Evolutionary conservation across 208 protist species (phyloP).

Genomic region (Crithidia bombi): DNA sequence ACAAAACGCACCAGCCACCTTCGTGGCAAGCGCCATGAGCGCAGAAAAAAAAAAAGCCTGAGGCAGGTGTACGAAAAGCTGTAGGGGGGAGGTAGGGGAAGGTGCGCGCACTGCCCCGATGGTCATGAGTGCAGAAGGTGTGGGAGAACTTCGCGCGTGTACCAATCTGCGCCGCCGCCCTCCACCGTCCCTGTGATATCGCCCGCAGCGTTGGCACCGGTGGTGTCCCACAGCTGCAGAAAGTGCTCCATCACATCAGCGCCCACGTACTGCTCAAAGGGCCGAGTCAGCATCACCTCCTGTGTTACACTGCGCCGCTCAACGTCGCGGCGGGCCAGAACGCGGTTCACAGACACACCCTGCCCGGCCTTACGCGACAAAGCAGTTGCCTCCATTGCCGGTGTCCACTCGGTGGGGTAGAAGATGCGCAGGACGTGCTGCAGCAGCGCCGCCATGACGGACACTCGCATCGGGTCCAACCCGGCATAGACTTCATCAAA

Average conservation of each 20-base stretch:
- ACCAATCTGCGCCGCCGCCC: slow-evolving; percentile 33
- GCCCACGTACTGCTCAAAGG: slow-evolving; percentile 63
- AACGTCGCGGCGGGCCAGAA: slow-evolving; percentile 51
- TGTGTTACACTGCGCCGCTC: slow-evolving; percentile 52
- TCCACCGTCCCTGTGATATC: slow-evolving; percentile 18
- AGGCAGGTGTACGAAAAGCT: too few species aligned
- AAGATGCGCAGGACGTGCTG: slow-evolving; percentile 63
- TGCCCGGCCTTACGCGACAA: background rate
- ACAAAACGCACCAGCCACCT: too few species aligned
- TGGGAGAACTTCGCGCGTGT: slow-evolving; percentile 40
- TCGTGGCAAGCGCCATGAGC: background rate
- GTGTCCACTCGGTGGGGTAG: slow-evolving; percentile 55
- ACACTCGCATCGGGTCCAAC: slow-evolving; percentile 71
- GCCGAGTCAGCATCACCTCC: slow-evolving; percentile 60
- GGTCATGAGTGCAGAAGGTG: slow-evolving; percentile 34
- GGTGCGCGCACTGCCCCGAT: background rate
- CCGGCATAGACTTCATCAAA: slow-evolving; percentile 67
- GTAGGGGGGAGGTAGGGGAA: too few species aligned
- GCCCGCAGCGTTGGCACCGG: slow-evolving; percentile 1
- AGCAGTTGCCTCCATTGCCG: slow-evolving; percentile 15
- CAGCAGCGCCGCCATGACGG: slow-evolving; percentile 66
- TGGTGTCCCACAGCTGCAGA: slow-evolving; percentile 28
- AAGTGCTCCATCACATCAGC: slow-evolving; percentile 57
- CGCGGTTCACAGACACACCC: slow-evolving; percentile 27
- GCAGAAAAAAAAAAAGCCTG: slow-evolving; percentile 10